Conservation (phyloP, 2,329 filamentous ascomycete genomes). For the Exophiala viscosa region DNA sequence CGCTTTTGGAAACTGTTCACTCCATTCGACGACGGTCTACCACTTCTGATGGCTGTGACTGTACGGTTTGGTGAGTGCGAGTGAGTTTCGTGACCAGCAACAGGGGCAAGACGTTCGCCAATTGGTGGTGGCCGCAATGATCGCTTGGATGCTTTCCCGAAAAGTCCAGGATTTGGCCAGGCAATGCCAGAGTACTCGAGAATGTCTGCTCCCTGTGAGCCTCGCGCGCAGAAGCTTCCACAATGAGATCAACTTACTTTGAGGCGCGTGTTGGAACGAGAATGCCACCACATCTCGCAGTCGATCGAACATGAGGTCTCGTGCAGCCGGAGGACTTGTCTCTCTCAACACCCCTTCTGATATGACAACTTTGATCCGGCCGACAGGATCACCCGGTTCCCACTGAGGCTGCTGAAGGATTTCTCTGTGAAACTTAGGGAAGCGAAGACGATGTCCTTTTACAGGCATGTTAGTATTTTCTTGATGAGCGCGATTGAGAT, state of each 20-base stretch:
- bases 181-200: constrained; percentile 71
- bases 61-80: constrained; percentile 58
- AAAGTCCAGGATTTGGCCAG: constrained; percentile 74
- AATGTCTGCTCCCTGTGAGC: constrained; percentile 52
- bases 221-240: not conserved
- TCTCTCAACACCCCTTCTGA: constrained; percentile 64
- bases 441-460: constrained; percentile 50
- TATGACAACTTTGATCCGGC: constrained; percentile 72
- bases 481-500: not conserved
- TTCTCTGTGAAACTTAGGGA: constrained; percentile 68
- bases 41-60: constrained; percentile 24
- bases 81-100: constrained; percentile 49
- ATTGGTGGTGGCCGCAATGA: constrained; percentile 38
- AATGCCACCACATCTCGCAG: constrained; percentile 72
- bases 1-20: constrained; percentile 12
- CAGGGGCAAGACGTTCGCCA: constrained; percentile 10
- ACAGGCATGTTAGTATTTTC: constrained; percentile 7
- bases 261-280: constrained; percentile 79
- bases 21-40: not conserved
- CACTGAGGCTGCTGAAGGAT: constrained; percentile 67
- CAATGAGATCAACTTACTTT: constrained; percentile 52
- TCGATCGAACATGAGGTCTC: constrained; percentile 50
- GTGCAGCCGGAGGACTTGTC: constrained; percentile 22
- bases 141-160: constrained; percentile 38
- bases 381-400: constrained; percentile 66